Base-by-base conservation (phyloP, 148 eudicot genomes). In the Vaccinium myrtillus region DNA sequence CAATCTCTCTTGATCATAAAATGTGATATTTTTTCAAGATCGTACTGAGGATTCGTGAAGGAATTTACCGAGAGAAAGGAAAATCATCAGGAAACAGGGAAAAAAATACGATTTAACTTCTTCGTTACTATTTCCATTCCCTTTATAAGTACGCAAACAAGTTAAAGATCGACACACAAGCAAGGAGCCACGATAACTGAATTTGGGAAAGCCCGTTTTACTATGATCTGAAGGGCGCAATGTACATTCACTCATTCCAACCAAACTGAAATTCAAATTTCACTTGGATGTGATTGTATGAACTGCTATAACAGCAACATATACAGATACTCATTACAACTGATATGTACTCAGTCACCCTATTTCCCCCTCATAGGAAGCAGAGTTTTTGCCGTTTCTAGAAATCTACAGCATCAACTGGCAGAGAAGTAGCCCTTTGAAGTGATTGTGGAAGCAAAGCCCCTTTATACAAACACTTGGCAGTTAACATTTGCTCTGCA, bases 381-480 rank as follows among this genome's bases (percentile, higher is more conserved):
- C 43, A 25, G 80, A 51, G 39, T 36, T 36, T 36, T 32, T 32
- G 61, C 51, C 4, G 16, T 61, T 49, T 81, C 83, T 84, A 92
- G 67, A 88, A 85, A 71, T 94, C 95, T 80, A 91, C 87, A 76
- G 94, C 90, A 90, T 94, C 95, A 85, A 93, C 93, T 0, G 98
- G 96, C 58, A 94, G 92, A 77, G 98, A 94, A 61, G 88, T 90
- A 23, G 98, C 92, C 83, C 98, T 86, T 82, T 92, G 98, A 83
- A 94, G 95, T 30, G 93, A 86, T 65, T 89, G 88, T 21, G 97
- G 94, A 85, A 90, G 81, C 85, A 92, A 84, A 6, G 85, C 69
- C 75, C 84, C 90, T 19, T 87, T 46, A 54, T 86, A 91, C 67
- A 86, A 91, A 85, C 85, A 87, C 86, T 90, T 89, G 23, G 91